Base-by-base conservation (phyloP, 441 rosid genomes). In the Euphorbia celastroides region DNA sequence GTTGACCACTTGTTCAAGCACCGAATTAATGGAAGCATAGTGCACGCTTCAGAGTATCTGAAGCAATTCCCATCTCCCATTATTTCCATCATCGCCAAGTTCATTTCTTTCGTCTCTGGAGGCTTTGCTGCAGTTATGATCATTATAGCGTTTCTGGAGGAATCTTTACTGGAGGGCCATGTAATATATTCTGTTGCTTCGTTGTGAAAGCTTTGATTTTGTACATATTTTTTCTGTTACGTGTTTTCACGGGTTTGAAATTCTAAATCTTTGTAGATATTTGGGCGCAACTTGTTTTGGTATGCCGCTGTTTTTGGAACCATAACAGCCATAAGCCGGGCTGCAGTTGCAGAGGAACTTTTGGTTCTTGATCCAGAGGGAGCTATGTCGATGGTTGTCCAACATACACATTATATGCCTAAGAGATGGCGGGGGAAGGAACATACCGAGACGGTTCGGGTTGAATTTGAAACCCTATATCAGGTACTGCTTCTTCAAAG, bases 1-100 rank as follows among this genome's bases (percentile, higher is more conserved):
- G 99, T 90, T 67, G 99, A 95, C 71, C 98, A 95, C 86, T 82
- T 95, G 79, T 95, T 95, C 86, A 90, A 82, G 91, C 98, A 92
- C 74, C 92, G 98, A 72, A 84, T 95, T 59, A 92, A 85, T 73
- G 86, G 96, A 88, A 92, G 99, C 73, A 85, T 85, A 52, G 70
- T 77, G 31, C 87, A 88, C 44, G 96, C 99, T 58, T 92, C 97
- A 68, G 88, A 90, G 52, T 95, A 90, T 80, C 80, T 95, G 57
- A 88, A 81, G 67, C 99, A 95, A 62, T 92, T 92, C 70, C 99
- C 98, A 14, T 86, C 93, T 17, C 97, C 99, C 62, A 86, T 88
- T 57, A 86, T 95, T 77, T 85, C 97, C 58, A 86, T 90, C 23
- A 70, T 92, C 5, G 97, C 99, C 26, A 95, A 95, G 81, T 95